Conservation (phyloP, 768 basidiomycete species). For the Lactarius quietus region DNA sequence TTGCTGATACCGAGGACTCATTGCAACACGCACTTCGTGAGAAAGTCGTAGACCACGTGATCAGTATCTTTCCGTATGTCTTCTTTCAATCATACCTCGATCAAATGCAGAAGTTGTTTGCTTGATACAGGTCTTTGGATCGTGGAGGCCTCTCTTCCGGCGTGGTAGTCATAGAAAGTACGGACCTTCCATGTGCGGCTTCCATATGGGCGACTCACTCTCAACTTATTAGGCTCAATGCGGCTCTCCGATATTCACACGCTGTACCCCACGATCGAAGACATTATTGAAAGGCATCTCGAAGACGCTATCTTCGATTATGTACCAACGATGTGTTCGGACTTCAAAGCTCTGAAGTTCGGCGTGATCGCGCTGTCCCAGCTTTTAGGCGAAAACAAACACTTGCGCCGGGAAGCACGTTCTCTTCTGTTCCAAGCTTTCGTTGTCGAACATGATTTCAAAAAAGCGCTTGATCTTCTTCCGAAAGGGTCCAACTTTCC, state of each 20-base stretch:
- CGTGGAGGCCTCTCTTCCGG: not conserved
- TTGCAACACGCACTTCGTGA: not conserved
- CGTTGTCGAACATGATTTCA: not conserved
- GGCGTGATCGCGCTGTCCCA: not conserved
- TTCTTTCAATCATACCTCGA: not conserved
- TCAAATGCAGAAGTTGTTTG: not conserved
- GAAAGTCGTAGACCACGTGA: not conserved
- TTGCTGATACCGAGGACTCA: not conserved
- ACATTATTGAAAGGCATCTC: not conserved
- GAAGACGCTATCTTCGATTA: not conserved
- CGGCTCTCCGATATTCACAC: not conserved
- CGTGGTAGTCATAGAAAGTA: not conserved
- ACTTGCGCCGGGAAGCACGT: not conserved
- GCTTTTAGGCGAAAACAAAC: not conserved
- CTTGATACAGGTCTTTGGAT: not conserved
- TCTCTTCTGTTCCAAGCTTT: not conserved
- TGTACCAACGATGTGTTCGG: not conserved
- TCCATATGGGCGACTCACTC: not conserved
- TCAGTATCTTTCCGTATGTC: slow-evolving; percentile 2
- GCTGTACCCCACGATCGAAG: not conserved
- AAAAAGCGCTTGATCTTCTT: not conserved
- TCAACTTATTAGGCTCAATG: not conserved
- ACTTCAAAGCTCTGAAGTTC: not conserved
- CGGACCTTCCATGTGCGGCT: too few species aligned
- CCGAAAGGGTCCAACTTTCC: not conserved